A percentile compares a stretch with the other conserved stretches of the same genome.
Conservation (phyloP, 2,329 filamentous ascomycete species). For the Ophiocordyceps unilateralis region DNA sequence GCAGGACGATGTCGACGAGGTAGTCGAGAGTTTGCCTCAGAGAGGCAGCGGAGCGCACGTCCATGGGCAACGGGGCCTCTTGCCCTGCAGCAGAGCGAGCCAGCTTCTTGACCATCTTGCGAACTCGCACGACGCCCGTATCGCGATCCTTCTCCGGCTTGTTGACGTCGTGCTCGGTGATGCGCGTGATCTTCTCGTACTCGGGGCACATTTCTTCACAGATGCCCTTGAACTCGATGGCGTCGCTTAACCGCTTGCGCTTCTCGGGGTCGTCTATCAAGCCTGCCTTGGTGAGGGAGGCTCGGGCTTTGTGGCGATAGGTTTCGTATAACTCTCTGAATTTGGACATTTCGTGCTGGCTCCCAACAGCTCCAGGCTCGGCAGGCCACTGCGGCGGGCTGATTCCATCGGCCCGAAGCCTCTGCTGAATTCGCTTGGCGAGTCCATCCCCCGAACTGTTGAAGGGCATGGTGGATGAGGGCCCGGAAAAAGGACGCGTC, state of each 20-base stretch:
- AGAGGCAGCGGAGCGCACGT: slow-evolving; percentile 43
- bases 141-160: slow-evolving; percentile 32
- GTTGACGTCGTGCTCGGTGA: slow-evolving; percentile 42
- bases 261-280: slow-evolving; percentile 49
- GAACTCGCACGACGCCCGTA: slow-evolving; percentile 27
- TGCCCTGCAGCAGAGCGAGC: slow-evolving; percentile 52
- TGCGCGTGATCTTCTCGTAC: slow-evolving; percentile 45
- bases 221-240: slow-evolving; percentile 49
- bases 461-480: background rate
- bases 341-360: slow-evolving; percentile 32
- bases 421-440: slow-evolving; percentile 32
- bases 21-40: slow-evolving; percentile 46
- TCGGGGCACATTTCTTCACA: slow-evolving; percentile 56
- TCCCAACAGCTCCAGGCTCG: slow-evolving; percentile 33
- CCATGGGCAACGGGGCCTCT: slow-evolving; percentile 49
- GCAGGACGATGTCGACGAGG: slow-evolving; percentile 40
- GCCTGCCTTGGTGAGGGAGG: slow-evolving; percentile 38
- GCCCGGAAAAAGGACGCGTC: background rate
- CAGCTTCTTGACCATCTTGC: slow-evolving; percentile 48
- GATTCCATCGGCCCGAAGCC: slow-evolving; percentile 37
- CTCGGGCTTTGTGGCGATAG: slow-evolving; percentile 39
- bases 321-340: slow-evolving; percentile 38
- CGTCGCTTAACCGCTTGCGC: slow-evolving; percentile 42
- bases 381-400: slow-evolving; percentile 36
- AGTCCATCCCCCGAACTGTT: slow-evolving; percentile 16